Evolutionary conservation across 306 rosid genomes (phyloP).

Genomic region (Dalbergia oliveri): DNA sequence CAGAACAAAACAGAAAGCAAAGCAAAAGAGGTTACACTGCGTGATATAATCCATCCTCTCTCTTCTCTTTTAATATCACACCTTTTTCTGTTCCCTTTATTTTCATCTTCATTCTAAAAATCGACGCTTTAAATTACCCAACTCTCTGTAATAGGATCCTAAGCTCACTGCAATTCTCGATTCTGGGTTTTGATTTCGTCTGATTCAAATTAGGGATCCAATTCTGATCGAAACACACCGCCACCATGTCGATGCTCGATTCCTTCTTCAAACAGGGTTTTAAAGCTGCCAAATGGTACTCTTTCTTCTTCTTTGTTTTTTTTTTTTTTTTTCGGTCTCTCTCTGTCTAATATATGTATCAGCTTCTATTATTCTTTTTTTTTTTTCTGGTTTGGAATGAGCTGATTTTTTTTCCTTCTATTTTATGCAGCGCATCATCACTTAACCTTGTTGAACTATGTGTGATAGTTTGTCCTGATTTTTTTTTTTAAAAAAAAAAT

Average conservation of each 20-base stretch:
- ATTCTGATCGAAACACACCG: conserved; percentile 42
- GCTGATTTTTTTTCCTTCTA: neutral
- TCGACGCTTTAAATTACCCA: neutral
- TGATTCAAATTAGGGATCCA: conserved; percentile 34
- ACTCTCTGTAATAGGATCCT: neutral
- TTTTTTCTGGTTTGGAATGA: conserved; percentile 13
- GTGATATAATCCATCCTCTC: neutral
- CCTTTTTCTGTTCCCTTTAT: neutral
- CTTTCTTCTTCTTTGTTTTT: neutral
- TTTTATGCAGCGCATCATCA: neutral
- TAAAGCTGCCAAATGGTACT: conserved; percentile 88
- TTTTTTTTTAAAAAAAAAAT: neutral
- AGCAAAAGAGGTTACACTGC: neutral
- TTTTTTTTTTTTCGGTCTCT: no score
- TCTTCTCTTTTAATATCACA: neutral
- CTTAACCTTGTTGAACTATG: conserved; percentile 22
- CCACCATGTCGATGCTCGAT: conserved; percentile 82
- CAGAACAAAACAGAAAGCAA: no score
- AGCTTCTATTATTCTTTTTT: neutral
- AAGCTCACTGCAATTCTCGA: conserved; percentile 32
- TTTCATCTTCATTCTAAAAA: neutral
- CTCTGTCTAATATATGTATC: neutral
- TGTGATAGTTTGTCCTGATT: neutral
- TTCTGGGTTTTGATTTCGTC: conserved; percentile 29
- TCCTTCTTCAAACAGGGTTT: conserved; percentile 94